phyloP scores from a whole-genome alignment of 768 basidiomycete species.

The Suillus ampliporus region DNA sequence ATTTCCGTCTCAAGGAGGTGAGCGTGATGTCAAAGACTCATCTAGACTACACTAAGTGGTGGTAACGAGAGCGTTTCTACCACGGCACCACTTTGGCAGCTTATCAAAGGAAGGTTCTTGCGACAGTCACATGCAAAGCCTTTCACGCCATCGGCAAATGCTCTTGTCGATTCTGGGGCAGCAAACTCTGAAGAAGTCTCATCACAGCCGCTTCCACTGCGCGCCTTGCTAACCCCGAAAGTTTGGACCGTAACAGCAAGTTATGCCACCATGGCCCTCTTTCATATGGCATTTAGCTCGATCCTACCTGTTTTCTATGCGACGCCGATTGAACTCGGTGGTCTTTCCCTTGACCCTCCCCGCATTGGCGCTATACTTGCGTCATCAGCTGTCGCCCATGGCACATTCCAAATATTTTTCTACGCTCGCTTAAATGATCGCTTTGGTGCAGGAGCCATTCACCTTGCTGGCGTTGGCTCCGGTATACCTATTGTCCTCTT shows the following conservation, averaged over 20 bases:
- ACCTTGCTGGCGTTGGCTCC: slow-evolving; percentile 30
- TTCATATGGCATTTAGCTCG: slow-evolving; percentile 68
- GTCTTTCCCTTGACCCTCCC: slow-evolving; percentile 31
- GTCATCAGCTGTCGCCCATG: slow-evolving; percentile 30
- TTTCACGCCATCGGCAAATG: not conserved
- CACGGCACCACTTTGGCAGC: not conserved
- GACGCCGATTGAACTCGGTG: slow-evolving; percentile 36
- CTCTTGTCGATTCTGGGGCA: not conserved
- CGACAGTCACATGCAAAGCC: not conserved
- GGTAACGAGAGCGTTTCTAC: not conserved
- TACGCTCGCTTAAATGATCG: slow-evolving; percentile 61
- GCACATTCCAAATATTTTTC: slow-evolving; percentile 62
- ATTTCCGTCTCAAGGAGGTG: slow-evolving; percentile 62
- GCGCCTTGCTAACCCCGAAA: slow-evolving; percentile 53
- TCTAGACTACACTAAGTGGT: not conserved
- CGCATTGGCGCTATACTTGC: slow-evolving; percentile 37
- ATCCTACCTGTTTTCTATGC: slow-evolving; percentile 40
- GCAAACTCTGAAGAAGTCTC: not conserved
- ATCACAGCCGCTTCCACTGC: slow-evolving; percentile 47
- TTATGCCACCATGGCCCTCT: slow-evolving; percentile 63
- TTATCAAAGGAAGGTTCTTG: not conserved
- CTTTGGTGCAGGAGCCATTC: slow-evolving; percentile 53
- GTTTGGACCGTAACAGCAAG: slow-evolving; percentile 64
- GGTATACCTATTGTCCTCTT: slow-evolving; percentile 37
- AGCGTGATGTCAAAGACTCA: not conserved